phyloP scores from a whole-genome alignment of 768 basidiomycete genomes.

The Tylopilus sp. region DNA sequence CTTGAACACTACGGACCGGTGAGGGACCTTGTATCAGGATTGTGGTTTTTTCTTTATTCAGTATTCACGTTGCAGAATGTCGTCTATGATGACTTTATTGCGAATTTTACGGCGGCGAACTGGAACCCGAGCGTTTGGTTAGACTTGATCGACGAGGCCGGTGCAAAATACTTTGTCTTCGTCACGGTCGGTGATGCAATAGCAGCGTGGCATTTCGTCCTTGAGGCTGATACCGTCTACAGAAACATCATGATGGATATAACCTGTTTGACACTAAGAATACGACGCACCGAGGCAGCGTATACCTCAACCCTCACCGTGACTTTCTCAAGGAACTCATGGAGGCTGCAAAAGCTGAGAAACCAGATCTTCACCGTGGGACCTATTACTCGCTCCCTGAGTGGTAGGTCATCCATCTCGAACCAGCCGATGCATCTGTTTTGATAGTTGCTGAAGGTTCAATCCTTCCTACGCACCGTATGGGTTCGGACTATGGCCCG shows the following conservation, averaged over 20 bases:
- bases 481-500: slow-evolving; percentile 50
- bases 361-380: slow-evolving; percentile 51
- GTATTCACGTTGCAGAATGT: slow-evolving; percentile 32
- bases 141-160: slow-evolving; percentile 50
- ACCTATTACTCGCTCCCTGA: slow-evolving; percentile 59
- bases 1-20: slow-evolving; percentile 44
- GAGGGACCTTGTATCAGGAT: slow-evolving; percentile 15
- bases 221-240: slow-evolving; percentile 1
- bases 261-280: slow-evolving; percentile 53
- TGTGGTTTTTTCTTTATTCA: background rate
- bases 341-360: slow-evolving; percentile 45
- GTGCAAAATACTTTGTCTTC: slow-evolving; percentile 61
- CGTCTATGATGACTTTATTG: slow-evolving; percentile 57
- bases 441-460: slow-evolving; percentile 36
- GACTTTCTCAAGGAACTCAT: slow-evolving; percentile 52
- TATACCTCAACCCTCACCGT: slow-evolving; percentile 47
- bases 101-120: slow-evolving; percentile 47
- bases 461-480: slow-evolving; percentile 51
- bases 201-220: background rate
- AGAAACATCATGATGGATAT: slow-evolving; percentile 66
- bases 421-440: no score
- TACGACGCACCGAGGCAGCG: slow-evolving; percentile 48
- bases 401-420: slow-evolving; percentile 34
- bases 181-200: slow-evolving; percentile 39
- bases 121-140: slow-evolving; percentile 57